Conservation (phyloP, 768 basidiomycete genomes). For the Tricholoma sp. region DNA sequence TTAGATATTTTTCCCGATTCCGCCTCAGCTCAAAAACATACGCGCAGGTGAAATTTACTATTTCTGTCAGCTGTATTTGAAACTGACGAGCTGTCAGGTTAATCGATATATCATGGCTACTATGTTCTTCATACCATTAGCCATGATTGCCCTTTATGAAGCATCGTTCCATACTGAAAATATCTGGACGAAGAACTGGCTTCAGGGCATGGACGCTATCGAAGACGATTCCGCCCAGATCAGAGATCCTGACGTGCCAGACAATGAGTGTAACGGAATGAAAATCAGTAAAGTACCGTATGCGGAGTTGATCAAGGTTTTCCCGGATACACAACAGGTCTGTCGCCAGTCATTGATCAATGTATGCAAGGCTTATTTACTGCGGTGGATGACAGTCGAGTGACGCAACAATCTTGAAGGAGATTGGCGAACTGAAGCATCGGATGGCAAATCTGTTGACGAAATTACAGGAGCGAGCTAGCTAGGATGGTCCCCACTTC, state of each 20-base stretch:
- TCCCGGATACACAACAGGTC: slow-evolving; percentile 73
- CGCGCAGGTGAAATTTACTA: slow-evolving; percentile 37
- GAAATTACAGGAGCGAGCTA: slow-evolving; percentile 24
- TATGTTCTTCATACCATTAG: slow-evolving; percentile 80
- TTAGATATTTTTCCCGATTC: slow-evolving; percentile 38
- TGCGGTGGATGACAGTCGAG: slow-evolving; percentile 44
- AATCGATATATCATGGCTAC: slow-evolving; percentile 75
- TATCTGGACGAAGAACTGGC: slow-evolving; percentile 67
- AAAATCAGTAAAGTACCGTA: slow-evolving; percentile 70
- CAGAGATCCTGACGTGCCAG: slow-evolving; percentile 59
- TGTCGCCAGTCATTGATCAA: slow-evolving; percentile 16
- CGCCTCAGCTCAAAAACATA: slow-evolving; percentile 50
- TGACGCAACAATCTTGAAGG: slow-evolving; percentile 61
- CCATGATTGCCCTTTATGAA: slow-evolving; percentile 72
- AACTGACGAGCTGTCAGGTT: slow-evolving; percentile 35
- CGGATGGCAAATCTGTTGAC: slow-evolving; percentile 34
- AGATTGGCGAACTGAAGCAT: slow-evolving; percentile 53
- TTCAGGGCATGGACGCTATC: slow-evolving; percentile 54
- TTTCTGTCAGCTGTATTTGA: background rate
- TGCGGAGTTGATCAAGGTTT: slow-evolving; percentile 59
- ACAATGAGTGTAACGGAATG: slow-evolving; percentile 47
- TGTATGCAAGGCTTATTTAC: background rate
- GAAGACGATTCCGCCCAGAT: slow-evolving; percentile 47
- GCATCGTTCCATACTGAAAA: slow-evolving; percentile 47
- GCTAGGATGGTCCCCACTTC: background rate